phyloP scores from a whole-genome alignment of 805 yeast genomes.

The Yamadazyma insecticola region DNA sequence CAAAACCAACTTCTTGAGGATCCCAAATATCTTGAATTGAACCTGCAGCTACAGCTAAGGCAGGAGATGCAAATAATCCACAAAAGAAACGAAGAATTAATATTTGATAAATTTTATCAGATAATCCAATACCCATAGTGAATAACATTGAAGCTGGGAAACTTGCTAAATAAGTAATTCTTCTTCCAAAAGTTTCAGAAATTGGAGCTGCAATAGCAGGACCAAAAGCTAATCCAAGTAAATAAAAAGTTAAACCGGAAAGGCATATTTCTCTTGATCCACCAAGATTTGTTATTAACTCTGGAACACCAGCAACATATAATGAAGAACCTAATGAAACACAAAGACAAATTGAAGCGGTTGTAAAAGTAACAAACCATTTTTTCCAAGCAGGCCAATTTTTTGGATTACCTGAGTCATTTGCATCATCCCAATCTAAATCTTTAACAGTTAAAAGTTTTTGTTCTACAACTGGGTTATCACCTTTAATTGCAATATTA shows the following conservation, averaged over 20 bases:
- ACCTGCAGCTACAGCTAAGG: constrained; percentile 82
- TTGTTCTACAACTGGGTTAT: neutral
- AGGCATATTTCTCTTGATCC: constrained; percentile 58
- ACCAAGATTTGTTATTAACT: constrained; percentile 43
- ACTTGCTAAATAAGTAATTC: constrained; percentile 53
- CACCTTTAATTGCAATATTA: too few relatives aligned
- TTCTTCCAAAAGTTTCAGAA: constrained; percentile 66
- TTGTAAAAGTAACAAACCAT: constrained; percentile 63
- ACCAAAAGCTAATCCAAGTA: constrained; percentile 67
- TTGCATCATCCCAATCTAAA: constrained; percentile 56
- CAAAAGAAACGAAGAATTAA: constrained; percentile 69
- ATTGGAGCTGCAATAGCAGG: constrained; percentile 71
- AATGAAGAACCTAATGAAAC: constrained; percentile 75
- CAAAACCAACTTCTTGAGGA: constrained; percentile 50
- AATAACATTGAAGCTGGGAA: constrained; percentile 66
- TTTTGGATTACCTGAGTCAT: constrained; percentile 59
- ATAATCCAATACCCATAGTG: constrained; percentile 69
- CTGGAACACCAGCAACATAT: constrained; percentile 61
- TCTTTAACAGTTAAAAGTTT: constrained; percentile 14
- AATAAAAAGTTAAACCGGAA: constrained; percentile 65
- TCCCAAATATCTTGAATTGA: constrained; percentile 75
- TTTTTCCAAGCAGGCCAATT: constrained; percentile 64
- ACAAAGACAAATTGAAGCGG: constrained; percentile 61
- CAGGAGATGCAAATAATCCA: constrained; percentile 77
- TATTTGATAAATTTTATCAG: constrained; percentile 55